Percentiles rank a stretch among this genome's conserved stretches.
Conservation (phyloP, 2,329 filamentous ascomycete species). For the Apiospora kogelbergensis region DNA sequence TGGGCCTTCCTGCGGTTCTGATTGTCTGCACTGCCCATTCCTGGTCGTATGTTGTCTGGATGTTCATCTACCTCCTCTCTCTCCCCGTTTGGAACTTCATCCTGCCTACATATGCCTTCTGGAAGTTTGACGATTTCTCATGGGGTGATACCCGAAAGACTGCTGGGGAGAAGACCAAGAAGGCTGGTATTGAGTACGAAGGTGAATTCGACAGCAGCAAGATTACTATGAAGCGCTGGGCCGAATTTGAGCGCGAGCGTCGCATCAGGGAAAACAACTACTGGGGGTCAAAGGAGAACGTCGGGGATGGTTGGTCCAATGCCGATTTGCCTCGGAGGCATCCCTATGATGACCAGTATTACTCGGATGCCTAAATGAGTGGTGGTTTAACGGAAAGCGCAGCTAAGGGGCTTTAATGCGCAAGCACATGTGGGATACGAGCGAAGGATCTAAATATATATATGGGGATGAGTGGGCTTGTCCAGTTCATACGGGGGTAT, state of each 20-base stretch:
- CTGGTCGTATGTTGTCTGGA: constrained; percentile 90
- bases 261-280: constrained; percentile 47
- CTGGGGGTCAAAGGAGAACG: constrained; percentile 54
- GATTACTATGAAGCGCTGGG: constrained; percentile 99
- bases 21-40: constrained; percentile 94
- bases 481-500: not conserved
- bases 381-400: not conserved
- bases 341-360: constrained; percentile 55
- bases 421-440: not conserved
- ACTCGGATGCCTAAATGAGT: constrained; percentile 46
- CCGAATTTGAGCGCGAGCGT: constrained; percentile 81
- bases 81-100: constrained; percentile 98
- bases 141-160: constrained; percentile 99
- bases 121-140: constrained; percentile 99
- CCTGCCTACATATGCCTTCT: constrained; percentile 90
- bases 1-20: constrained; percentile 88
- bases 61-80: constrained; percentile 91
- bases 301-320: constrained; percentile 47
- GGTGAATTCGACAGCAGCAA: constrained; percentile 98
- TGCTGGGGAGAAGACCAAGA: constrained; percentile 84
- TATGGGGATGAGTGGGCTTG: not conserved
- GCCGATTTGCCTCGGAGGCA: constrained; percentile 34
- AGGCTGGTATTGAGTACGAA: constrained; percentile 81
- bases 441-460: not conserved
- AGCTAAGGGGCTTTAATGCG: not conserved